A percentile compares a stretch with the other conserved stretches of the same genome.
These are phyloP conservation scores for Pyrenochaeta sp. DNA, from an alignment of 2,329 filamentous ascomycete species.

Conservation along the genomic window DNA sequence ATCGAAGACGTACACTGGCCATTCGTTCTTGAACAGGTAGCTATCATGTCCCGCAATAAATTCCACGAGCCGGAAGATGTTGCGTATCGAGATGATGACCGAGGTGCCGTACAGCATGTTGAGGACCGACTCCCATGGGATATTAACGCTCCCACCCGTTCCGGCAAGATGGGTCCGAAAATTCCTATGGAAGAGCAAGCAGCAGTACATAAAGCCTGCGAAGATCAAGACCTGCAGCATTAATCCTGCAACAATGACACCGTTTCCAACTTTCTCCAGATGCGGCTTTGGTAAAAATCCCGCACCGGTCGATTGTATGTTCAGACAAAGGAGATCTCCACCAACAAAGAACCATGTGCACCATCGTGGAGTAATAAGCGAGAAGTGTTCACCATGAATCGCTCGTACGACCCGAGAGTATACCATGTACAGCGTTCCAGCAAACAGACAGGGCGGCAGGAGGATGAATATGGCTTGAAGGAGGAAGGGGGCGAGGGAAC, in stretches of 20 bases:
- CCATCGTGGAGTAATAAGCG: slow-evolving; percentile 53
- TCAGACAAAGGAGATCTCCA: slow-evolving; percentile 61
- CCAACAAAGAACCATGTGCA: slow-evolving; percentile 63
- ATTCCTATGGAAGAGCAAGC: slow-evolving; percentile 58
- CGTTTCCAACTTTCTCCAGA: slow-evolving; percentile 6
- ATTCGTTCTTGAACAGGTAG: slow-evolving; percentile 59
- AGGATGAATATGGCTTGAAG: slow-evolving; percentile 51
- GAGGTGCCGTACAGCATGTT: slow-evolving; percentile 47
- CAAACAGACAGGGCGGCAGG: slow-evolving; percentile 54
- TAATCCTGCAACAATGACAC: slow-evolving; percentile 63
- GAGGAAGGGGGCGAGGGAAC: slow-evolving; percentile 46
- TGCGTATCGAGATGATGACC: slow-evolving; percentile 55
- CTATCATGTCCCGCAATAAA: slow-evolving; percentile 49
- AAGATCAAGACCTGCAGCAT: slow-evolving; percentile 67
- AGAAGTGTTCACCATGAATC: slow-evolving; percentile 49
- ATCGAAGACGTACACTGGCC: slow-evolving; percentile 61
- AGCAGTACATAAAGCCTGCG: slow-evolving; percentile 60
- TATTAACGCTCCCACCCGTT: slow-evolving; percentile 1
- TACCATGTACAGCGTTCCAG: slow-evolving; percentile 56
- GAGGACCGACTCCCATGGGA: slow-evolving; percentile 44
- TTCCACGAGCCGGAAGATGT: slow-evolving; percentile 57
- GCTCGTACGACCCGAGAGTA: slow-evolving; percentile 48
- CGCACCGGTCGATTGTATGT: slow-evolving; percentile 58
- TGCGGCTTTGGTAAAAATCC: slow-evolving; percentile 42
- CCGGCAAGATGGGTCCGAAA: slow-evolving; percentile 41